These are phyloP conservation scores for Kwoniella dendrophila DNA, from an alignment of 768 basidiomycete species.

Conservation along the genomic window DNA sequence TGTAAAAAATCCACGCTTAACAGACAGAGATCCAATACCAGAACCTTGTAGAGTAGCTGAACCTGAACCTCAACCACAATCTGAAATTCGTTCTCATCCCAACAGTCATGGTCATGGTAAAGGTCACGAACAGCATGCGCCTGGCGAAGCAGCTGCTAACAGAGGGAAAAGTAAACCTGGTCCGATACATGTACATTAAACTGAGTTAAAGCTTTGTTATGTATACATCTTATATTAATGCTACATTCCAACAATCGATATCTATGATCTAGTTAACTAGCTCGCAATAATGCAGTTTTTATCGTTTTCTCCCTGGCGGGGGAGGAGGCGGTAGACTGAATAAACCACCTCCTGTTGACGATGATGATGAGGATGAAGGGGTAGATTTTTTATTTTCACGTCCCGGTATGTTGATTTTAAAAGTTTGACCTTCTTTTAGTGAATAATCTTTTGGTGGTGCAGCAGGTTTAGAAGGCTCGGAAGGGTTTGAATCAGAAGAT, in stretches of 20 bases:
- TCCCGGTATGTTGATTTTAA: constrained; percentile 85
- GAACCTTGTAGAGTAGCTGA: constrained; percentile 37
- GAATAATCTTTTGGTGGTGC: constrained; percentile 92
- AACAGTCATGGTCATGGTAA: too few species aligned
- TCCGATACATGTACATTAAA: constrained; percentile 5
- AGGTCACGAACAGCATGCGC: constrained; percentile 13
- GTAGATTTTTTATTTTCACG: constrained; percentile 37
- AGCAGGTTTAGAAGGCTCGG: constrained; percentile 70
- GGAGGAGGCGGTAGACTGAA: constrained; percentile 51
- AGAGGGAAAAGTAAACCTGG: constrained; percentile 16
- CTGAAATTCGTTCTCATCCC: not conserved
- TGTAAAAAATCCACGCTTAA: constrained; percentile 59
- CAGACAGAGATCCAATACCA: constrained; percentile 49
- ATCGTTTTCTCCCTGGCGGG: constrained; percentile 40
- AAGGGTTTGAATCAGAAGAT: constrained; percentile 47
- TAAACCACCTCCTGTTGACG: constrained; percentile 33
- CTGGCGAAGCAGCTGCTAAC: constrained; percentile 24
- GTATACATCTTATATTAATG: too few species aligned
- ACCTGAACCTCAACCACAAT: constrained; percentile 8
- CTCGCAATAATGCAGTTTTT: not conserved
- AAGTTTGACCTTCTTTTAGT: constrained; percentile 91
- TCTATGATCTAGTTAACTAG: too few species aligned
- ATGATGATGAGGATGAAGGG: constrained; percentile 6
- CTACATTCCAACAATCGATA: too few species aligned
- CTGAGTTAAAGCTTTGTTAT: too few species aligned